phyloP scores from a whole-genome alignment of 129 eudicot species.

The Pittosporum tobira region DNA sequence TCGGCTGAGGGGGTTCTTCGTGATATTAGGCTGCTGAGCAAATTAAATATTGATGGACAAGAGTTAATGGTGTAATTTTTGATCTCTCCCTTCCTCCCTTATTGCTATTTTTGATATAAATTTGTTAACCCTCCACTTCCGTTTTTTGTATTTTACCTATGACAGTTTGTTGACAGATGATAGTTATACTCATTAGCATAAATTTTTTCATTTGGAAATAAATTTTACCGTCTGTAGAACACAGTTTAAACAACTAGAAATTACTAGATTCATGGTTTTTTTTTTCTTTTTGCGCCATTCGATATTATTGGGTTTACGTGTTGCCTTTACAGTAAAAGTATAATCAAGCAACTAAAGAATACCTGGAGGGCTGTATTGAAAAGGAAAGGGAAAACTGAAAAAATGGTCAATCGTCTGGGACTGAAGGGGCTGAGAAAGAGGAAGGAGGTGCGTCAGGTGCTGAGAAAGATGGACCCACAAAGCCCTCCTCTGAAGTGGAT shows the following conservation, averaged over 20 bases:
- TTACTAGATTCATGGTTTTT: neutral
- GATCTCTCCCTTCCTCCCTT: slow-evolving; percentile 8
- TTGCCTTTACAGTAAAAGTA: slow-evolving; percentile 55
- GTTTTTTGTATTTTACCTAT: neutral
- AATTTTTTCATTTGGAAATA: too few relatives aligned
- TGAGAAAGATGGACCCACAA: slow-evolving; percentile 21
- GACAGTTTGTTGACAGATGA: neutral
- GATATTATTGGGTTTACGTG: slow-evolving; percentile 4
- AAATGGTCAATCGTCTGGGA: slow-evolving; percentile 29
- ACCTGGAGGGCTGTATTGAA: slow-evolving; percentile 63
- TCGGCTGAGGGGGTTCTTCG: slow-evolving; percentile 95
- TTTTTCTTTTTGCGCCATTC: neutral
- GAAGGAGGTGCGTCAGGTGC: slow-evolving; percentile 32
- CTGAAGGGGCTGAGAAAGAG: slow-evolving; percentile 41
- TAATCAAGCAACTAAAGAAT: slow-evolving; percentile 58
- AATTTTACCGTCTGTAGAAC: neutral
- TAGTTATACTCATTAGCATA: neutral
- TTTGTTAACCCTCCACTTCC: neutral
- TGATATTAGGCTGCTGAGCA: slow-evolving; percentile 73
- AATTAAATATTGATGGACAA: slow-evolving; percentile 88
- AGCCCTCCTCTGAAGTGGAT: slow-evolving; percentile 40
- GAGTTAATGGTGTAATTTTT: slow-evolving; percentile 59
- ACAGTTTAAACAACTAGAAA: neutral
- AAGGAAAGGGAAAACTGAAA: slow-evolving; percentile 57
- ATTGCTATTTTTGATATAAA: neutral